Conservation (phyloP, 192 early-diverging fungal genomes). For the Lobulomyces angularis region DNA sequence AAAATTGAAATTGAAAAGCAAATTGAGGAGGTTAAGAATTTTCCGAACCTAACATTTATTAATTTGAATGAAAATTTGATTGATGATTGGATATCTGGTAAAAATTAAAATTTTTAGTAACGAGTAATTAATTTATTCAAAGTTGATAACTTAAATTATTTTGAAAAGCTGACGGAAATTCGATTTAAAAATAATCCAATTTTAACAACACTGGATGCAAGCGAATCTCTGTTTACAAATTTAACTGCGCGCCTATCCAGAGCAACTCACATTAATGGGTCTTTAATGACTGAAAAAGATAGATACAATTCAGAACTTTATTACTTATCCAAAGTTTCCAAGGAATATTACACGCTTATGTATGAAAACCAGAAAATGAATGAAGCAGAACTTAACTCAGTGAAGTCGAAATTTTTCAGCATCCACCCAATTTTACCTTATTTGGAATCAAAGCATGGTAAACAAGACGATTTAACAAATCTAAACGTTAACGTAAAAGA, state of each 20-base stretch:
- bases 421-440: too few species aligned
- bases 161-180: conserved; percentile 16
- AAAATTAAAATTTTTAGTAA: too few species aligned
- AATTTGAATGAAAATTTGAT: conserved; percentile 18
- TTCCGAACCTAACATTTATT: conserved; percentile 10
- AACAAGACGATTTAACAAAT: too few species aligned
- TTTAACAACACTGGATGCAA: conserved; percentile 7
- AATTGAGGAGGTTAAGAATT: too few species aligned
- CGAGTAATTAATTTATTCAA: too few species aligned
- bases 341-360: conserved; percentile 2
- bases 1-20: too few species aligned
- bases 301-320: conserved; percentile 24
- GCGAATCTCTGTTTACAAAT: neutral
- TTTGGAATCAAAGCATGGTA: too few species aligned
- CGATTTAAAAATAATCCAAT: conserved; percentile 22
- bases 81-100: conserved; percentile 8
- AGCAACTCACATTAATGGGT: conserved; percentile 20
- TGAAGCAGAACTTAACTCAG: too few species aligned
- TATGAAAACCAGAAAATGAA: too few species aligned
- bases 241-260: conserved; percentile 14
- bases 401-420: too few species aligned
- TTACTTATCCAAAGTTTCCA: conserved; percentile 14
- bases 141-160: conserved; percentile 25
- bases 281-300: conserved; percentile 4
- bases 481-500: too few species aligned